Conservation (phyloP, 163 green algal genomes). For the Scenedesmus sp. region DNA sequence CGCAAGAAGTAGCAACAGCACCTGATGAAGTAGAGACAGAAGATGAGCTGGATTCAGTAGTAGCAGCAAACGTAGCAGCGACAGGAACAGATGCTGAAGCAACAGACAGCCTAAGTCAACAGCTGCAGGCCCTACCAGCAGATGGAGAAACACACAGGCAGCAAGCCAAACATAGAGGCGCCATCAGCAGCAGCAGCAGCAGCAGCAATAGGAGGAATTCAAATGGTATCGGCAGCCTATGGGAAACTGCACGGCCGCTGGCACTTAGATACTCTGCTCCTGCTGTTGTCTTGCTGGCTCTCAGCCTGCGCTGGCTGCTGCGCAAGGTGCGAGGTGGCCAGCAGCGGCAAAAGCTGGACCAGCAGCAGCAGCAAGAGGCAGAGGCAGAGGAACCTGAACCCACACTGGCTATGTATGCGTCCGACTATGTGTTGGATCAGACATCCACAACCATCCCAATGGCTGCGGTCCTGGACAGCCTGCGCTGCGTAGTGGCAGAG, state of each 20-base stretch:
- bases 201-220: not conserved
- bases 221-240: constrained; percentile 8
- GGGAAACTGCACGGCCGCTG: not conserved
- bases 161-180: not conserved
- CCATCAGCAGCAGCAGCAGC: not conserved
- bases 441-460: not conserved
- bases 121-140: constrained; percentile 1
- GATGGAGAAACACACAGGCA: not conserved
- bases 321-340: not conserved
- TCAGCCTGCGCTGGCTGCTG: not conserved
- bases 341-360: not conserved
- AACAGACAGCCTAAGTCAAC: not conserved
- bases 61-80: not conserved
- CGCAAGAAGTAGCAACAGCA: not conserved
- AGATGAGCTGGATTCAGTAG: constrained; percentile 43
- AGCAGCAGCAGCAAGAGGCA: not conserved
- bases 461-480: not conserved
- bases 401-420: constrained; percentile 43
- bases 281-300: constrained; percentile 11
- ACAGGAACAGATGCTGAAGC: not conserved
- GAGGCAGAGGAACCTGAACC: constrained; percentile 25
- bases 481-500: constrained; percentile 42
- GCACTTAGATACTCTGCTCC: not conserved
- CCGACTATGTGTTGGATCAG: not conserved
- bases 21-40: constrained; percentile 40